A percentile compares a stretch with the other conserved stretches of the same genome.
These are phyloP conservation scores for Ceratocystis cubensis DNA, from an alignment of 2,329 filamentous ascomycete species.

Conservation along the genomic window DNA sequence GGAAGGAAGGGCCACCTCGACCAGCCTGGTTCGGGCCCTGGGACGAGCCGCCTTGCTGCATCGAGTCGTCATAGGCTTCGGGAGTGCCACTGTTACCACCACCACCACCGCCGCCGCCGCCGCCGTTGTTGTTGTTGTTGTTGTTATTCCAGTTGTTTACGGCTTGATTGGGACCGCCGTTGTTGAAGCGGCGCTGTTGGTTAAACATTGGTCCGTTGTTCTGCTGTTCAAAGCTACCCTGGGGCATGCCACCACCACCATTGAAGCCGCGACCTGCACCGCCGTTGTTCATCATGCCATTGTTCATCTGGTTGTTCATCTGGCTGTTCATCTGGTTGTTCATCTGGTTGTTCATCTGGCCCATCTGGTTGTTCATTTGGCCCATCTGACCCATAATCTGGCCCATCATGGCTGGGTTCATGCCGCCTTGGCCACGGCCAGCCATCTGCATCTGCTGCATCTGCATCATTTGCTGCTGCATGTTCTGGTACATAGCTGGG, in stretches of 20 bases:
- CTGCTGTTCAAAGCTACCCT: conserved; percentile 15
- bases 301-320: conserved; percentile 26
- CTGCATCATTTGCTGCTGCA: conserved; percentile 65
- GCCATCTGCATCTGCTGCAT: conserved; percentile 61
- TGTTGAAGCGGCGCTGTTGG: conserved; percentile 21
- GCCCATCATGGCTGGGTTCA: conserved; percentile 36
- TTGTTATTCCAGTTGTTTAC: conserved; percentile 10
- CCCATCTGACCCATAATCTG: conserved; percentile 38
- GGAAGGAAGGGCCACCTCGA: conserved; percentile 21
- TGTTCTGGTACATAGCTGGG: conserved; percentile 59
- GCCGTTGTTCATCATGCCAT: conserved; percentile 25
- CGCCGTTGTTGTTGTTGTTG: conserved; percentile 24
- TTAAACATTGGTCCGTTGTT: conserved; percentile 16
- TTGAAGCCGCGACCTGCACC: conserved; percentile 34
- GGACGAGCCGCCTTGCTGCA: conserved; percentile 27
- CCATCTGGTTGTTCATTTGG: conserved; percentile 26
- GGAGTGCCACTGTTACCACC: conserved; percentile 24
- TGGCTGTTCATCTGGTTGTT: conserved; percentile 24
- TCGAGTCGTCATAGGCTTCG: conserved; percentile 25
- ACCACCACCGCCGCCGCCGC: conserved; percentile 21
- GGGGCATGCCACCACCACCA: conserved; percentile 22
- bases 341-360: conserved; percentile 37
- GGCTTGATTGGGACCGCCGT: conserved; percentile 24
- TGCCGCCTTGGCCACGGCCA: conserved; percentile 30
- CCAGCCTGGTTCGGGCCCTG: conserved; percentile 37